Evolutionary conservation across 2,329 filamentous ascomycete species (phyloP), one percentile per base, ranked within the genome.

Genomic region (Pseudopithomyces chartarum): DNA sequence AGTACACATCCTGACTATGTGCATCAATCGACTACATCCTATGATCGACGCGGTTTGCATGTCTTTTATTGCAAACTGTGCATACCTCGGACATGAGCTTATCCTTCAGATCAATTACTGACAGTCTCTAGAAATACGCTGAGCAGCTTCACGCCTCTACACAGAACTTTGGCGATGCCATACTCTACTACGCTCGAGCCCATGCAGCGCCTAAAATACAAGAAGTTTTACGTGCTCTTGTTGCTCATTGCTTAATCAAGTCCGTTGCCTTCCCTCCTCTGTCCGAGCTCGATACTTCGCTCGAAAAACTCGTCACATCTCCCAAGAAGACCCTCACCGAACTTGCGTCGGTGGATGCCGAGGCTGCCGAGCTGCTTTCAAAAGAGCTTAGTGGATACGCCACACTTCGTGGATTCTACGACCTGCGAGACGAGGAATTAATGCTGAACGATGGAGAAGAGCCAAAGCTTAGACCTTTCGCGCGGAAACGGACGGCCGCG

Each of bases 341-440:
- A 29, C 86, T 94, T 52, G 90, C 91, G 6, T 83, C 84, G 23
- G 84, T 89, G 52, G 94, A 97, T 66, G 79, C 90, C 32, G 89
- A 93, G 70, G 93, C 92, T 7, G 94, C 93, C 8, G 85, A 90
- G 64, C 84, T 97, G 11, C 82, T 98, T 2, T 91, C 93, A 45
- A 90, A 89, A 59, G 89, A 93, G 77, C 86, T 97, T 10, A 95
- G 91, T 72, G 94, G 94, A 20, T 98, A 98, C 69, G 94, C 93
- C 20, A 96, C 92, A 0, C 81, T 98, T 19, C 90, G 94, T 34
- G 89, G 88, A 64, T 97, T 94, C 79, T 98, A 96, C 75, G 89
- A 93, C 60, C 84, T 93, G n/a, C 87, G 94, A 47, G 94, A 98
- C 69, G 84, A 86, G 66, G 81, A 83, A n/a, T 61, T 82, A 4